Evolutionary conservation across 371 early-diverging fungal genomes (phyloP).

Genomic region (Haplosporangium sp.): DNA sequence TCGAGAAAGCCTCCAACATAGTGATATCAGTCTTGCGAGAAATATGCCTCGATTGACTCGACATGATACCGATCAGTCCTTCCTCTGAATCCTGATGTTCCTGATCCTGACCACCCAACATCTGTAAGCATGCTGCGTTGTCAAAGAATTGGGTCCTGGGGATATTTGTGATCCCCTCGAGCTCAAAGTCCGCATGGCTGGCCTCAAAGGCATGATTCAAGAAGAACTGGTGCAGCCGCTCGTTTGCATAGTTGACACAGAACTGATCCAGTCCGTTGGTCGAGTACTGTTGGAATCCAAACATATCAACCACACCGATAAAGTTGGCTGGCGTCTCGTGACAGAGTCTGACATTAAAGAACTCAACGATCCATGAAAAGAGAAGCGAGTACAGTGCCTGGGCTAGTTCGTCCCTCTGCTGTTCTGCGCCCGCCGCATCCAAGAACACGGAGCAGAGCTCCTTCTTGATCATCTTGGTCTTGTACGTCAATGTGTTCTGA

Average conservation of each 20-base stretch:
- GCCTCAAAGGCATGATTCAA: constrained; percentile 76
- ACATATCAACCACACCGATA: constrained; percentile 80
- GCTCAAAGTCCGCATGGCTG: constrained; percentile 62
- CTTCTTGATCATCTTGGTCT: constrained; percentile 78
- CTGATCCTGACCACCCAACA: too few species aligned
- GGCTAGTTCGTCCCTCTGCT: constrained; percentile 77
- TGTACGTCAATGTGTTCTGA: constrained; percentile 87
- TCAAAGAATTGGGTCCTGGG: constrained; percentile 67
- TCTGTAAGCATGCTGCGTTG: constrained; percentile 71
- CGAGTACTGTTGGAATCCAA: constrained; percentile 73
- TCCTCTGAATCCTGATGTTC: constrained; percentile 53
- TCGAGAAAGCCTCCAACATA: constrained; percentile 59
- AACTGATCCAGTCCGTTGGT: constrained; percentile 82
- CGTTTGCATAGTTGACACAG: constrained; percentile 87
- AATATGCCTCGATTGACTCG: constrained; percentile 56
- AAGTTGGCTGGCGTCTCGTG: constrained; percentile 72
- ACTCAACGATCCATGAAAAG: constrained; percentile 82
- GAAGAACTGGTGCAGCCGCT: constrained; percentile 82
- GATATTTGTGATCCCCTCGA: constrained; percentile 64
- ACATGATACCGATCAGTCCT: constrained; percentile 77
- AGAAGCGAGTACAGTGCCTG: constrained; percentile 79
- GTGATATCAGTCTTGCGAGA: constrained; percentile 53
- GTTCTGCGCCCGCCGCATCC: constrained; percentile 79
- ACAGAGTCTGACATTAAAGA: constrained; percentile 78
- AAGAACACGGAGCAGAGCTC: constrained; percentile 92